A percentile compares a stretch with the other conserved stretches of the same genome.
These are phyloP conservation scores for Myrica gale DNA, from an alignment of 306 rosid species.

Conservation along the genomic window DNA sequence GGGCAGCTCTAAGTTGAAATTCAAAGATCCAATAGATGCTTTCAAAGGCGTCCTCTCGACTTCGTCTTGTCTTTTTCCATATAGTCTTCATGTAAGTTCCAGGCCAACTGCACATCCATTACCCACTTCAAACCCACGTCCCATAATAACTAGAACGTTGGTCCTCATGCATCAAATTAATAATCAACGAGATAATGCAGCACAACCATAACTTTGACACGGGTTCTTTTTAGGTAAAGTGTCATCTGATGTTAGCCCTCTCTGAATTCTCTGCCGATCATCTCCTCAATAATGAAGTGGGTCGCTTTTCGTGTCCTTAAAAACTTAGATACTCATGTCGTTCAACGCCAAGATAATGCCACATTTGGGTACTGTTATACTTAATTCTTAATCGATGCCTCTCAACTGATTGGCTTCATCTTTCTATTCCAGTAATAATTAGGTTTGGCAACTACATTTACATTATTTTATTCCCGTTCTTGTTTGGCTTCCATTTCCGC, in stretches of 20 bases:
- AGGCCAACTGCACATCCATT: too few relatives aligned
- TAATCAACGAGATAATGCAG: background rate
- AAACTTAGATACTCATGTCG: background rate
- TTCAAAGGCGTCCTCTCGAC: too few relatives aligned
- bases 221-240: background rate
- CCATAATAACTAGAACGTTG: background rate
- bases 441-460: background rate
- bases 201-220: conserved; percentile 1
- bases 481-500: too few relatives aligned
- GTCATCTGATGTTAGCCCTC: background rate
- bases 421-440: background rate
- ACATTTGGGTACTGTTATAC: background rate
- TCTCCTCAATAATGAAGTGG: background rate
- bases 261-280: background rate
- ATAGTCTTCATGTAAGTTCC: too few relatives aligned
- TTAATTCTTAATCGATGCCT: background rate
- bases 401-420: background rate
- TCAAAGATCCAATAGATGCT: too few relatives aligned
- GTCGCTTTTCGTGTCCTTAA: background rate
- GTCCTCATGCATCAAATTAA: background rate
- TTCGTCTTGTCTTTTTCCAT: too few relatives aligned
- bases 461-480: too few relatives aligned
- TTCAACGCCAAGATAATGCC: background rate
- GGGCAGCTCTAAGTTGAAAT: too few relatives aligned
- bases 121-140: background rate